Conservation (phyloP, 192 early-diverging fungal genomes). For the Coemansia sp. region DNA sequence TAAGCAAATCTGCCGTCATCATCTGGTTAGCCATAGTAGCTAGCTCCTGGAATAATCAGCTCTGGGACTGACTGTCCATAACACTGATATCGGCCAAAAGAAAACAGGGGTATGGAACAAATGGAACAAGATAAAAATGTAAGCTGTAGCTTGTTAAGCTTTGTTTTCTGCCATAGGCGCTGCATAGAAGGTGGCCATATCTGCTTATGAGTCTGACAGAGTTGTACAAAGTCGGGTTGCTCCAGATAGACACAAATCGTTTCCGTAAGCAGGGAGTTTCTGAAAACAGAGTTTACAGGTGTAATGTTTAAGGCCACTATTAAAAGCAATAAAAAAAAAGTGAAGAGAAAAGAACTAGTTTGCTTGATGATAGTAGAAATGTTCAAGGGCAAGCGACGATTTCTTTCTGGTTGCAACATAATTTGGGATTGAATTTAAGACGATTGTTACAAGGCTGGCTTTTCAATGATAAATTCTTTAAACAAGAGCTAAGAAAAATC, state of each 20-base stretch:
- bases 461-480: no score
- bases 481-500: no score
- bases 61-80: constrained; percentile 18
- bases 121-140: no score
- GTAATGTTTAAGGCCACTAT: background rate
- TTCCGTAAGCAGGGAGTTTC: background rate
- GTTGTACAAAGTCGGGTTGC: background rate
- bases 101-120: no score
- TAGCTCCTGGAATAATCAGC: constrained; percentile 16
- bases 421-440: no score
- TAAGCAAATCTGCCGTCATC: constrained; percentile 18
- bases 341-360: background rate
- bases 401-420: no score
- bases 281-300: background rate
- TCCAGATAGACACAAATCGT: background rate
- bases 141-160: background rate
- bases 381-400: no score
- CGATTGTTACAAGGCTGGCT: no score
- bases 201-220: background rate
- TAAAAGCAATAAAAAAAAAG: background rate
- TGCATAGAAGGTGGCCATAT: constrained; percentile 13
- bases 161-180: constrained; percentile 9
- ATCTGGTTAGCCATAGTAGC: background rate
- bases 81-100: background rate
- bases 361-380: no score